These are phyloP conservation scores for Capsicum chinense DNA, from an alignment of 257 asterid species.

Conservation along the genomic window DNA sequence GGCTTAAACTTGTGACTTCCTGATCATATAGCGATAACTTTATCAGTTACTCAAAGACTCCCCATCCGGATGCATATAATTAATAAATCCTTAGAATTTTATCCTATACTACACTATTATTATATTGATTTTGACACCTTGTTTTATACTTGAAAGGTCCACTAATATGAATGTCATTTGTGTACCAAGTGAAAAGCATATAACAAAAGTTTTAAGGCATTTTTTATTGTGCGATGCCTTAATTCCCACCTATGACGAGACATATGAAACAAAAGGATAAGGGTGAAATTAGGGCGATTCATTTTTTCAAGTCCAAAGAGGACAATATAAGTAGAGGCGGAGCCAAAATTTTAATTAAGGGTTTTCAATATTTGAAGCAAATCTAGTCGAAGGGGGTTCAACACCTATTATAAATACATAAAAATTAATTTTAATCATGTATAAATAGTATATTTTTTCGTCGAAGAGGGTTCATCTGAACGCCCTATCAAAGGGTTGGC, in stretches of 20 bases:
- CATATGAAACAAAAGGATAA: slow-evolving; percentile 42
- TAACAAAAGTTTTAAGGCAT: slow-evolving; percentile 31
- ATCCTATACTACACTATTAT: neutral
- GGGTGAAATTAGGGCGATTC: slow-evolving; percentile 28
- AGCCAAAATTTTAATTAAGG: no score
- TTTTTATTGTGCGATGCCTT: slow-evolving; percentile 45
- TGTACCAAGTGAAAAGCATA: slow-evolving; percentile 55
- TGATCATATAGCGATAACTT: no score
- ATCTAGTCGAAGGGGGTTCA: no score
- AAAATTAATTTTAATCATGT: no score
- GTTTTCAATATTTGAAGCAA: no score
- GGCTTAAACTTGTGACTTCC: no score
- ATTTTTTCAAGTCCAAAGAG: neutral
- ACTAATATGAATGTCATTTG: slow-evolving; percentile 45
- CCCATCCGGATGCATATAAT: neutral
- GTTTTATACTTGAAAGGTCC: slow-evolving; percentile 32
- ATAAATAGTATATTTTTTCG: no score
- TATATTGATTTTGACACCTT: slow-evolving; percentile 24
- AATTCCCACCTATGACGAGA: slow-evolving; percentile 40
- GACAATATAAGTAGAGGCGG: no score
- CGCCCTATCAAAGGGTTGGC: no score
- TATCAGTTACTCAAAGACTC: no score
- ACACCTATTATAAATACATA: no score
- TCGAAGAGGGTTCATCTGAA: no score
- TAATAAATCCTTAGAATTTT: slow-evolving; percentile 6